Percentiles rank a stretch among this genome's conserved stretches.
phyloP scores from a whole-genome alignment of 768 basidiomycete genomes.

The Fibroporia radiculosa region DNA sequence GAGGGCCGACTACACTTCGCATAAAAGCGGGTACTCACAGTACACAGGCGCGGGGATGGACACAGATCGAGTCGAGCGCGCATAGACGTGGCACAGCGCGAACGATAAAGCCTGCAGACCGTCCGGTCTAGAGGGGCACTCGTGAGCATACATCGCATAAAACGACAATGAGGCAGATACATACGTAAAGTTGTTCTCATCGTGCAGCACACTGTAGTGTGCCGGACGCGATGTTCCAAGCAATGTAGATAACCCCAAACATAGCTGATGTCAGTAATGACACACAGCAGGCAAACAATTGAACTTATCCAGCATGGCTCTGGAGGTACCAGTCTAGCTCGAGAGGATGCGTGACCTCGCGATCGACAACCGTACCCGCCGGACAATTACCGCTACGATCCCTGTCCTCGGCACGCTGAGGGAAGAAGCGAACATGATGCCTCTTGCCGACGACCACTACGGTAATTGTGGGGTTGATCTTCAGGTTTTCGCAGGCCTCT shows the following conservation, averaged over 20 bases:
- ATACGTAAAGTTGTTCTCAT: constrained; percentile 58
- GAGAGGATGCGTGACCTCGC: constrained; percentile 57
- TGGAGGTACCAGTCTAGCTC: constrained; percentile 77
- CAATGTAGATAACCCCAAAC: constrained; percentile 23
- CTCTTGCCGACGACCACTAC: constrained; percentile 77
- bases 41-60: constrained; percentile 81
- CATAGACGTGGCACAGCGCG: constrained; percentile 75
- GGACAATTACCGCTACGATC: constrained; percentile 69
- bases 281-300: not conserved
- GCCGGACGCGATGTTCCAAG: constrained; percentile 69
- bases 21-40: constrained; percentile 36
- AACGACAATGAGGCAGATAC: constrained; percentile 7
- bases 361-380: constrained; percentile 74
- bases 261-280: constrained; percentile 7
- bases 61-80: constrained; percentile 71
- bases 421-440: constrained; percentile 63
- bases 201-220: constrained; percentile 44
- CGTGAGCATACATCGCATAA: constrained; percentile 5
- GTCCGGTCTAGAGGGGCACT: constrained; percentile 38
- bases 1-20: not conserved
- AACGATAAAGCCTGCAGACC: constrained; percentile 65
- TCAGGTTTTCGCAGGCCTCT: constrained; percentile 58
- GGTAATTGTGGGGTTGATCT: constrained; percentile 61
- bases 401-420: constrained; percentile 31
- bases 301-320: constrained; percentile 55